Conservation (phyloP, 306 rosid genomes). For the Citrullus amarus region DNA sequence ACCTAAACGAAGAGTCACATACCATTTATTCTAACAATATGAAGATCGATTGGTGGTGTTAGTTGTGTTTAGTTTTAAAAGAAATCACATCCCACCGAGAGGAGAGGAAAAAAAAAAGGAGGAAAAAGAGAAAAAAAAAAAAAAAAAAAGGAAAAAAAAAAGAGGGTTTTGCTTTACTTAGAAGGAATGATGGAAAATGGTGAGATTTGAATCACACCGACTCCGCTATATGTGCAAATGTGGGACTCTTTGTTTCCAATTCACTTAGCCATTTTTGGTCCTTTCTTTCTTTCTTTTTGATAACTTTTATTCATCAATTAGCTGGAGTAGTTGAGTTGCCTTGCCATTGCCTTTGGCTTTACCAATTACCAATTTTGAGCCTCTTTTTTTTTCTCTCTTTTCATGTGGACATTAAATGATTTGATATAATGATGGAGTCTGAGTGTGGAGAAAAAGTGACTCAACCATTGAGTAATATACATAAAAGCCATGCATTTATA, state of each 20-base stretch:
- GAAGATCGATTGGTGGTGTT: neutral
- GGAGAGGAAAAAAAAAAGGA: neutral
- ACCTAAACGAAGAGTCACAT: too few relatives aligned
- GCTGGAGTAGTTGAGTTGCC: neutral
- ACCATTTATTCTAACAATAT: too few relatives aligned
- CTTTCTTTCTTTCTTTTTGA: neutral
- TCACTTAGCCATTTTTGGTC: neutral
- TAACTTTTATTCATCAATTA: neutral
- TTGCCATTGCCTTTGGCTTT: neutral
- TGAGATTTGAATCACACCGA: neutral
- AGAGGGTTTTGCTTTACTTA: neutral
- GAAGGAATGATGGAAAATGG: neutral
- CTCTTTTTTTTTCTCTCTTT: too few relatives aligned
- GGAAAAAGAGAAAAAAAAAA: too few relatives aligned
- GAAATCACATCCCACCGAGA: neutral
- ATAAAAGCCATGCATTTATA: neutral
- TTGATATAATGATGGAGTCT: neutral
- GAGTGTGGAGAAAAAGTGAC: neutral
- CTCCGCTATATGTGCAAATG: neutral
- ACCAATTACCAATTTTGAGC: neutral
- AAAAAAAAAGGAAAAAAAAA: neutral
- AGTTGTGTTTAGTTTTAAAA: neutral
- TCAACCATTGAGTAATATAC: neutral
- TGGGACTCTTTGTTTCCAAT: conserved; percentile 1
- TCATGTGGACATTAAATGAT: neutral